Conservation (phyloP, 164 flowering plant genomes). For the Paratinospora sagittata region DNA sequence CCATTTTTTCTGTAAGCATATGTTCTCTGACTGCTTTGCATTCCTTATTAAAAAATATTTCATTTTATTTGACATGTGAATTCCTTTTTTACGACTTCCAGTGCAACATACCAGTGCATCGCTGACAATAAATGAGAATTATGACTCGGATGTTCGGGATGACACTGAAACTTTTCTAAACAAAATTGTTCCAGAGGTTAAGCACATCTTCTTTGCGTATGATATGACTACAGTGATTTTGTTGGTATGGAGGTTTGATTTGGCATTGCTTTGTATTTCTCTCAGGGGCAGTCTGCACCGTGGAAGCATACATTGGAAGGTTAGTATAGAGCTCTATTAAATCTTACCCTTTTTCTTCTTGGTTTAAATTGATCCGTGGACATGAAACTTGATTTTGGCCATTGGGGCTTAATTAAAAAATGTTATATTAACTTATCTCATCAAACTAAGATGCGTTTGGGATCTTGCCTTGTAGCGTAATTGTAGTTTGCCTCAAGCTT, state of each 20-base stretch:
- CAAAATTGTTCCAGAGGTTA: constrained; percentile 86
- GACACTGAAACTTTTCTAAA: constrained; percentile 97
- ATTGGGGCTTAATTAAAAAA: neutral
- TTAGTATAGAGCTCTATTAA: constrained; percentile 15
- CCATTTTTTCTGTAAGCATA: constrained; percentile 71
- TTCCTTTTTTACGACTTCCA: constrained; percentile 19
- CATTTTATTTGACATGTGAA: too few relatives aligned
- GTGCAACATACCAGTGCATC: constrained; percentile 99
- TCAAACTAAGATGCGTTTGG: too few relatives aligned
- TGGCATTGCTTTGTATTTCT: constrained; percentile 14
- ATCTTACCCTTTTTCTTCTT: neutral
- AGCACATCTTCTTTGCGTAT: constrained; percentile 5
- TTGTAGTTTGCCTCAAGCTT: neutral
- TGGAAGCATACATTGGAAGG: constrained; percentile 99
- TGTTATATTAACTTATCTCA: too few relatives aligned
- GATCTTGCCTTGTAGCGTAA: neutral
- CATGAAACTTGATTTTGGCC: neutral
- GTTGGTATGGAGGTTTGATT: neutral
- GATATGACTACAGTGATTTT: neutral
- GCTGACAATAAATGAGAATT: constrained; percentile 90
- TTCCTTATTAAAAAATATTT: neutral
- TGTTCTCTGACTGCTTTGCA: neutral
- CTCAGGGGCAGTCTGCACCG: constrained; percentile 88
- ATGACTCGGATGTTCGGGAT: constrained; percentile 84
- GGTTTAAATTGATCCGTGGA: neutral